A percentile compares a stretch with the other conserved stretches of the same genome.
Conservation (phyloP, 225 moss, liverwort and hornwort genomes). For the Antitrichia curtipendula region DNA sequence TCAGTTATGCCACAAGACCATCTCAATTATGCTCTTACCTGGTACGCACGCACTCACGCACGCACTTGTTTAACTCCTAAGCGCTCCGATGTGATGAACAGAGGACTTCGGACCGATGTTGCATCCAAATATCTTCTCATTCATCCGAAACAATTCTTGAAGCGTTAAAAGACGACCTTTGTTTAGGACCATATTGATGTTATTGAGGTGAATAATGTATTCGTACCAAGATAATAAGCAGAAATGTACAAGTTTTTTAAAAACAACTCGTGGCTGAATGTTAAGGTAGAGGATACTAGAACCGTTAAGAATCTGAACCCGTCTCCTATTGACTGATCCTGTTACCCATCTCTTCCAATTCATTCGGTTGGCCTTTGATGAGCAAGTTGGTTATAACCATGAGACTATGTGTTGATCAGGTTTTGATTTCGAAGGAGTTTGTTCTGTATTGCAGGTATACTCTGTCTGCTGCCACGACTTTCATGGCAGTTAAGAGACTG, state of each 20-base stretch:
- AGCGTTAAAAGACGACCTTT: neutral
- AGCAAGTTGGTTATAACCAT: neutral
- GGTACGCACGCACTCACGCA: conserved; percentile 25
- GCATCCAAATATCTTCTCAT: neutral
- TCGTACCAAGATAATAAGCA: neutral
- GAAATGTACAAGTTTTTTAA: neutral
- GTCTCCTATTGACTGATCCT: neutral
- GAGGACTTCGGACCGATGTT: neutral
- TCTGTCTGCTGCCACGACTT: conserved; percentile 85
- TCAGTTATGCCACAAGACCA: conserved; percentile 96
- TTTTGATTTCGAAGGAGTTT: neutral
- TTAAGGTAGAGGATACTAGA: neutral
- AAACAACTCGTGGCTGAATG: neutral
- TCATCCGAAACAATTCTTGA: too few species aligned
- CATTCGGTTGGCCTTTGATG: neutral
- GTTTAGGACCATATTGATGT: neutral
- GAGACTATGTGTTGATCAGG: neutral
- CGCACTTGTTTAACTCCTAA: neutral
- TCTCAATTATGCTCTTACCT: conserved; percentile 95
- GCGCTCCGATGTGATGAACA: neutral
- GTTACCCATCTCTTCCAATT: neutral
- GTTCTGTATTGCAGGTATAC: conserved; percentile 54
- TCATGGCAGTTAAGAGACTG: conserved; percentile 80
- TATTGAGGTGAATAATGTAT: neutral
- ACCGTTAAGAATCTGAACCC: neutral